Evolutionary conservation across 2,329 filamentous ascomycete species (phyloP).

Genomic region (Alternaria sp.): DNA sequence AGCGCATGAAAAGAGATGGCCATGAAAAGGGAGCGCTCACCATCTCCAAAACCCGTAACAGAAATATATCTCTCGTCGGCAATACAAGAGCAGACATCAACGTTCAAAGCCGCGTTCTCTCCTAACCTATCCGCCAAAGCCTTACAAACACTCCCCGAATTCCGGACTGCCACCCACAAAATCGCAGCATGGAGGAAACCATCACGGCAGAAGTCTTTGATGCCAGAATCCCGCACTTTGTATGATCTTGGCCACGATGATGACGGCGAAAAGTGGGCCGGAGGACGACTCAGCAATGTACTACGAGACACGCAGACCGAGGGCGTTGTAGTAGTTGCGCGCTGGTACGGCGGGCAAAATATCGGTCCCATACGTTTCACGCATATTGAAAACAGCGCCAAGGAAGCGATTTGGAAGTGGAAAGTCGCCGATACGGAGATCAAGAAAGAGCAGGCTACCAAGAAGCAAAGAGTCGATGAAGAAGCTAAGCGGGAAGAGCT

Average conservation of each 20-base stretch:
- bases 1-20: slow-evolving; percentile 29
- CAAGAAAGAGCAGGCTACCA: slow-evolving; percentile 44
- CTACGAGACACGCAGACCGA: slow-evolving; percentile 53
- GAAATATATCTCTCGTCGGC: slow-evolving; percentile 54
- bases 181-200: slow-evolving; percentile 59
- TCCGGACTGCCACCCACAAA: slow-evolving; percentile 57
- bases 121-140: slow-evolving; percentile 49
- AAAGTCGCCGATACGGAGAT: slow-evolving; percentile 40
- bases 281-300: slow-evolving; percentile 55
- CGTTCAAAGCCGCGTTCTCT: slow-evolving; percentile 60
- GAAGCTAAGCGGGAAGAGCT: slow-evolving; percentile 49
- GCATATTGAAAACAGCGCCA: slow-evolving; percentile 59
- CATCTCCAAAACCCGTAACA: slow-evolving; percentile 14
- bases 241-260: slow-evolving; percentile 58
- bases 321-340: slow-evolving; percentile 59
- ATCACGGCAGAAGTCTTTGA: slow-evolving; percentile 56
- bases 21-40: slow-evolving; percentile 38
- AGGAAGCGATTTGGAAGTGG: slow-evolving; percentile 56
- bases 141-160: slow-evolving; percentile 54
- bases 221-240: slow-evolving; percentile 40
- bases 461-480: slow-evolving; percentile 47
- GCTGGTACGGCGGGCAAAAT: slow-evolving; percentile 63
- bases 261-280: slow-evolving; percentile 62
- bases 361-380: slow-evolving; percentile 61
- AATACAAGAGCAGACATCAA: slow-evolving; percentile 59